Percentiles rank a stretch among this genome's conserved stretches.
Conservation (phyloP, 1,284 basidiomycete genomes). For the Boletus smithii region DNA sequence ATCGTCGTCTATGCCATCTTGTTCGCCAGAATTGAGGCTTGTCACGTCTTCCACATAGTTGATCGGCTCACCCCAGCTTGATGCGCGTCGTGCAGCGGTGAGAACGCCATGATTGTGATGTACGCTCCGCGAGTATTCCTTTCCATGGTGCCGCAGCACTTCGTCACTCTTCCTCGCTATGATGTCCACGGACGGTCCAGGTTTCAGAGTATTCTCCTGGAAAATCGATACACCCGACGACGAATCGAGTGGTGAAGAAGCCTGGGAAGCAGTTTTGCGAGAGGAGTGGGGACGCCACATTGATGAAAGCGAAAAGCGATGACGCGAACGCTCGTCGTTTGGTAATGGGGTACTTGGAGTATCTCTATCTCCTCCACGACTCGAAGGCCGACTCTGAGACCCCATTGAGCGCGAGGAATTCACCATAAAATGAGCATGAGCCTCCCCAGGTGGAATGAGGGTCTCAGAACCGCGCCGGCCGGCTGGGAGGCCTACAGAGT, state of each 20-base stretch:
- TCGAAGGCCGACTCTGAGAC: slow-evolving; percentile 26
- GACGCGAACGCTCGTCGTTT: slow-evolving; percentile 21
- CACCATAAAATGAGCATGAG: slow-evolving; percentile 7
- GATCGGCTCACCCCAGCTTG: slow-evolving; percentile 56
- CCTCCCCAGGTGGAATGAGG: slow-evolving; percentile 11
- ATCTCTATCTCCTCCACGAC: slow-evolving; percentile 25
- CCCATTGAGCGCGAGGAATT: slow-evolving; percentile 18
- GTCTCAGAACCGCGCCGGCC: slow-evolving; percentile 20
- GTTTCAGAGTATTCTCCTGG: slow-evolving; percentile 19
- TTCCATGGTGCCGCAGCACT: slow-evolving; percentile 30
- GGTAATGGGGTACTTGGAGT: slow-evolving; percentile 19
- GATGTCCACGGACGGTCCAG: slow-evolving; percentile 23
- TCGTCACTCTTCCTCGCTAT: slow-evolving; percentile 35
- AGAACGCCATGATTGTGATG: slow-evolving; percentile 34
- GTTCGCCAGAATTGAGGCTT: slow-evolving; percentile 52
- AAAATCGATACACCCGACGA: slow-evolving; percentile 29
- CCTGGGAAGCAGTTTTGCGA: slow-evolving; percentile 25
- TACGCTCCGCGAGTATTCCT: slow-evolving; percentile 19
- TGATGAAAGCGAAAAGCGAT: slow-evolving; percentile 32
- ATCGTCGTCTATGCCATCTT: slow-evolving; percentile 42
- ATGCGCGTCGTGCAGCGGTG: slow-evolving; percentile 51
- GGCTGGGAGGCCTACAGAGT: slow-evolving; percentile 8
- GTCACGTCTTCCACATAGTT: slow-evolving; percentile 48
- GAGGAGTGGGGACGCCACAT: slow-evolving; percentile 23
- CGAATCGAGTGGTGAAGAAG: slow-evolving; percentile 30